Evolutionary conservation across 805 yeast genomes (phyloP), one percentile per base, ranked within the genome.

Genomic region (Pichia cephalocereana): DNA sequence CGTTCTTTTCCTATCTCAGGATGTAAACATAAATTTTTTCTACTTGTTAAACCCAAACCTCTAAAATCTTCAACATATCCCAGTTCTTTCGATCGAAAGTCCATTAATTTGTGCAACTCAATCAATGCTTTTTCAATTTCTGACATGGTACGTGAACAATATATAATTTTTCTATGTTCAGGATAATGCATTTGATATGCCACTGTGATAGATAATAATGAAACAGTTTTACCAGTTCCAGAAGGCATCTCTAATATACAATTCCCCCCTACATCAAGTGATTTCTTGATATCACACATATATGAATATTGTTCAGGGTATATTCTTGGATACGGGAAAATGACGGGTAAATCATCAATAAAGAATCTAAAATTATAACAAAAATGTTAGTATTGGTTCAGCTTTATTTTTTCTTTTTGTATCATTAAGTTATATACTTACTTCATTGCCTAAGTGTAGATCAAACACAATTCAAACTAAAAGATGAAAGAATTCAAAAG

Each of bases 111-210:
- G 52, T 86, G 82, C 70, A 93, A 72, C 70, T 93, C 99, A 8
- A 91, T 87, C 61, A 93, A 70, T 0, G 99, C 97, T 68, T 93
- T 93, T 68, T 93, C 99, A 63, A 93, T 93, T 69, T 93, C 99
- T 11, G 97, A 87, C 98, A 93, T 93, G 34, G 99, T 93, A 75
- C 99, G 98, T 6, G 99, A 93, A 66, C 99, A 93, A 67, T 93
- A 93, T 8, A 93, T 87, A 55, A 93, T 82, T 72, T 91, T 93
- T 17, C 96, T 70, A 61, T 88, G 96, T 60, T 91, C 97, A 10
- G 96, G 95, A 63, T 91, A 90, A 61, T 67, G 71, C 86, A 87
- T 81, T 64, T 93, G 99, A 66, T 93, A 93, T 14, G 99, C 96
- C 42, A 93, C 88, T 0, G 98, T 88, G 41, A 93, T 68, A 0